Conservation (phyloP, 305 asterid species). For the Fraxinus velutina region DNA sequence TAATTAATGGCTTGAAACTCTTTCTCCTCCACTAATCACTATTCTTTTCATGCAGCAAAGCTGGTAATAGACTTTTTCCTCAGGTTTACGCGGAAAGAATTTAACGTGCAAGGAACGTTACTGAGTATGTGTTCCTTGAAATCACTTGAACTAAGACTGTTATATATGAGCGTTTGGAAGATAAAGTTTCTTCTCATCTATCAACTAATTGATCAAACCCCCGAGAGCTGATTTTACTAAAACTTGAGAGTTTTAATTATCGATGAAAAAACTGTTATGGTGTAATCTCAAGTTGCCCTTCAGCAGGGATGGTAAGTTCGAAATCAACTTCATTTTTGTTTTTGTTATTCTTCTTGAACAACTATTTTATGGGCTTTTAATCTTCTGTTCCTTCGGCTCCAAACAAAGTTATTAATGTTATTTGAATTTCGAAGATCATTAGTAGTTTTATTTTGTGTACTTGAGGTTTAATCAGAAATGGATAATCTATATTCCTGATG, state of each 20-base stretch:
- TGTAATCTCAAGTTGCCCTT: conserved; percentile 23
- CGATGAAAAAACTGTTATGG: conserved; percentile 23
- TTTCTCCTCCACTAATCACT: conserved; percentile 18
- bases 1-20: neutral
- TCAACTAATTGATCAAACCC: neutral
- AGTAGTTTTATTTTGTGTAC: neutral
- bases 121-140: neutral
- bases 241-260: neutral
- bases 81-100: conserved; percentile 19
- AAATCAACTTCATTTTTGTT: neutral
- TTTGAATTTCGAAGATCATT: neutral
- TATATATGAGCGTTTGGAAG: conserved; percentile 13
- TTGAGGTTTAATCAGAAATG: neutral
- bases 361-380: neutral
- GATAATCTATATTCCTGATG: neutral
- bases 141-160: neutral
- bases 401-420: neutral
- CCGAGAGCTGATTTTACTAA: neutral
- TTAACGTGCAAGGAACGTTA: conserved; percentile 33
- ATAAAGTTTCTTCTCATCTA: neutral
- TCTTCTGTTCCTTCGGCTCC: neutral
- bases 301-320: conserved; percentile 36
- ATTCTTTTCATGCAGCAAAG: conserved; percentile 27
- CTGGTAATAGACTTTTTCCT: conserved; percentile 5
- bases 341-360: neutral